These are phyloP conservation scores for Amoebophrya sp. DNA, from an alignment of 169 alveolate genomes.

Conservation along the genomic window DNA sequence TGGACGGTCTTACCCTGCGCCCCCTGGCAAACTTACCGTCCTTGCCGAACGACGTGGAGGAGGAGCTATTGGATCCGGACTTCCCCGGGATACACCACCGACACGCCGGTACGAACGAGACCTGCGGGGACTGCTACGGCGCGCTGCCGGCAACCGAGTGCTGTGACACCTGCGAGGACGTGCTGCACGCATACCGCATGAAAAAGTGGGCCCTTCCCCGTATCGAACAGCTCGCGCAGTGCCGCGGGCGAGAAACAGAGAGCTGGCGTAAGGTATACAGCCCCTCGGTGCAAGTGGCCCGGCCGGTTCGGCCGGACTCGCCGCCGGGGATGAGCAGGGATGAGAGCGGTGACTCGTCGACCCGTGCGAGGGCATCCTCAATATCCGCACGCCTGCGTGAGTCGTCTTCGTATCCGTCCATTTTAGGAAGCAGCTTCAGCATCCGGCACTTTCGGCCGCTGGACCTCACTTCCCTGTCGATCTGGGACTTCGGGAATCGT, in stretches of 20 bases:
- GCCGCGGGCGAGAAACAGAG: background rate
- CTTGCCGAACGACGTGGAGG: no score
- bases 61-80: background rate
- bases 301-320: no score
- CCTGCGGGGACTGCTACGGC: background rate
- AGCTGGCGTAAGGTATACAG: background rate
- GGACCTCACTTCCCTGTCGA: no score
- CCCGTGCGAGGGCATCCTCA: no score
- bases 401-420: no score
- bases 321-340: no score
- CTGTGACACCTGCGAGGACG: background rate
- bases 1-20: background rate
- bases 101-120: background rate
- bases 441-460: no score
- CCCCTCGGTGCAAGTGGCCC: no score
- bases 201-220: background rate
- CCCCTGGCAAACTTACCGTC: background rate
- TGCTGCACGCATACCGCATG: background rate
- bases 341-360: no score
- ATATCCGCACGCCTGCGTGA: no score
- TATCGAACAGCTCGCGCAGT: background rate
- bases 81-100: background rate
- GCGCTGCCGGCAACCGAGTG: background rate
- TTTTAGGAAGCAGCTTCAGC: no score
- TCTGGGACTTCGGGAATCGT: background rate